Conservation (phyloP, 495 filamentous ascomycete genomes). For the Penicillium waksmanii region DNA sequence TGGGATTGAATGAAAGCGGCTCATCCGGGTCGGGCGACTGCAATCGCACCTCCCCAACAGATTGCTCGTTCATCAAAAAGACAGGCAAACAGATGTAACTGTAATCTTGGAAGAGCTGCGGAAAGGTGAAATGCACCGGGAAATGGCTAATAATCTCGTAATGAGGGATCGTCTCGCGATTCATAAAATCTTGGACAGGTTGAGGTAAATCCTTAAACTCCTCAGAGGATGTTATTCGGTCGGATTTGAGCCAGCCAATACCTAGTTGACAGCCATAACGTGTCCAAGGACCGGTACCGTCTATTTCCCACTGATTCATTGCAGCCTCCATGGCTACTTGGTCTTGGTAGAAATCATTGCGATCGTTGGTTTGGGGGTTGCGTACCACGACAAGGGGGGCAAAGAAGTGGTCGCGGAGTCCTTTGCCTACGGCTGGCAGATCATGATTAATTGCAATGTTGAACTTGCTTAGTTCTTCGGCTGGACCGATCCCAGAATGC, state of each 20-base stretch:
- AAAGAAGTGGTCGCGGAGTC: slow-evolving; percentile 59
- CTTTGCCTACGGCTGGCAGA: slow-evolving; percentile 57
- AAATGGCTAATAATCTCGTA: slow-evolving; percentile 48
- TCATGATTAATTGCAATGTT: slow-evolving; percentile 55
- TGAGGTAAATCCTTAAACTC: slow-evolving; percentile 51
- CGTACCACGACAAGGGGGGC: slow-evolving; percentile 29
- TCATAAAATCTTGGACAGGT: slow-evolving; percentile 42
- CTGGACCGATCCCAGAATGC: slow-evolving; percentile 67
- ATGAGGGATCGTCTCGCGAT: slow-evolving; percentile 49
- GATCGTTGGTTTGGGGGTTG: slow-evolving; percentile 34
- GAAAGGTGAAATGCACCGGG: slow-evolving; percentile 31
- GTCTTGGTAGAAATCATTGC: slow-evolving; percentile 37
- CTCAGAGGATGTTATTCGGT: slow-evolving; percentile 34
- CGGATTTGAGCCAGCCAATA: slow-evolving; percentile 59
- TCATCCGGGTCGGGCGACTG: slow-evolving; percentile 57
- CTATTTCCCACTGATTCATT: slow-evolving; percentile 49
- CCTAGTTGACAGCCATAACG: slow-evolving; percentile 43
- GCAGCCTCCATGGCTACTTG: slow-evolving; percentile 43
- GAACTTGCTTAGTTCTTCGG: slow-evolving; percentile 51
- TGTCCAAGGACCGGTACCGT: slow-evolving; percentile 52
- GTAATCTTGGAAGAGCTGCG: slow-evolving; percentile 31
- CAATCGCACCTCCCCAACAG: slow-evolving; percentile 56
- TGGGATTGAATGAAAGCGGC: slow-evolving; percentile 60
- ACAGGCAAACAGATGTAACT: slow-evolving; percentile 35
- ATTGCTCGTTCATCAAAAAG: slow-evolving; percentile 44